Percentiles rank a stretch among this genome's conserved stretches.
Conservation (phyloP, 495 filamentous ascomycete genomes). For the Daldinia vernicosa region DNA sequence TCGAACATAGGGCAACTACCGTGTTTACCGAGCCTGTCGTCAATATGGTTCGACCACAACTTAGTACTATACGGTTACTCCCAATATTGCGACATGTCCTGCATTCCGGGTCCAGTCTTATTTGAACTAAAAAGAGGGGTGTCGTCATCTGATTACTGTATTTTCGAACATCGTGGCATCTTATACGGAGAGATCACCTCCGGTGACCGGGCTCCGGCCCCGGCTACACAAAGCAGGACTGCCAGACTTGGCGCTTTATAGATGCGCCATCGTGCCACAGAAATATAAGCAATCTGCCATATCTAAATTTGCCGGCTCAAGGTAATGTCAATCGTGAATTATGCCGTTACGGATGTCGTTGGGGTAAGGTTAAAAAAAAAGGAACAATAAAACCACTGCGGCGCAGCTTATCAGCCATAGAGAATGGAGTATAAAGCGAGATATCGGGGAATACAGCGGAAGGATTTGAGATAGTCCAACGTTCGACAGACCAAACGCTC, state of each 20-base stretch:
- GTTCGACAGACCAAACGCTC: constrained; percentile 5
- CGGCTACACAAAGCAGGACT: constrained; percentile 16
- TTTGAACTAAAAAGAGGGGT: constrained; percentile 32
- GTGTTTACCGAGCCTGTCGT: constrained; percentile 15
- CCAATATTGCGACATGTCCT: constrained; percentile 37
- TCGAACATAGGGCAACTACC: constrained; percentile 20
- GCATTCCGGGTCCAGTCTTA: constrained; percentile 21
- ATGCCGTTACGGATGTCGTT: constrained; percentile 1
- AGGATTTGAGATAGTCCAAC: constrained; percentile 1
- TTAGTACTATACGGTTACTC: constrained; percentile 19
- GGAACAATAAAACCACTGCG: neutral
- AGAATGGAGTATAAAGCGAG: neutral
- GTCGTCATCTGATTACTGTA: constrained; percentile 44
- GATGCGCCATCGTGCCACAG: neutral
- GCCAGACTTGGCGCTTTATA: constrained; percentile 23
- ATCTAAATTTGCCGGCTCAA: neutral
- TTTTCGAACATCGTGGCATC: constrained; percentile 27
- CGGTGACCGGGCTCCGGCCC: constrained; percentile 30
- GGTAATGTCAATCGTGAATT: constrained; percentile 7
- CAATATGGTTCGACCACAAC: constrained; percentile 32
- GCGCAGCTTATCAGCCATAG: neutral
- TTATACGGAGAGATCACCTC: constrained; percentile 25
- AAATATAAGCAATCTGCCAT: neutral
- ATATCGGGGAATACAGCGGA: neutral
- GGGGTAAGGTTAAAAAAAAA: constrained; percentile 15